Conservation (phyloP, 176 grass and related monocot species). For the Bothriochloa decipiens region DNA sequence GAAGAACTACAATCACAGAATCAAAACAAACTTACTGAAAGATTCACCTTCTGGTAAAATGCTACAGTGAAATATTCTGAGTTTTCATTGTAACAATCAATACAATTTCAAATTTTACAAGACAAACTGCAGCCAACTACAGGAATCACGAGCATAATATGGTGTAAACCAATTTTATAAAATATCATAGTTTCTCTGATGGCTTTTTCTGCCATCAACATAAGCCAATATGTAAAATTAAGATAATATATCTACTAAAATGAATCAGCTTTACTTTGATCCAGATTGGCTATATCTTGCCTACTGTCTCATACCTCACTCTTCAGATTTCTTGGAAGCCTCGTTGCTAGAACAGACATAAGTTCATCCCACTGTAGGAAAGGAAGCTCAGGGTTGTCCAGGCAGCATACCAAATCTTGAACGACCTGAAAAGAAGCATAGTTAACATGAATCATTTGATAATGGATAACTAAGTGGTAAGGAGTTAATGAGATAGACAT, state of each 20-base stretch:
- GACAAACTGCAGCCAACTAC: slow-evolving; percentile 4
- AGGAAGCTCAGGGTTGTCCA: slow-evolving; percentile 84
- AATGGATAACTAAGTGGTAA: slow-evolving; percentile 15
- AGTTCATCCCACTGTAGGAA: slow-evolving; percentile 96
- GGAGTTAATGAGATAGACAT: neutral
- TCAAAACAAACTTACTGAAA: slow-evolving; percentile 20
- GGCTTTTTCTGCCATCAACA: slow-evolving; percentile 18
- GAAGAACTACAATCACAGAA: slow-evolving; percentile 16
- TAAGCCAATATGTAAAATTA: neutral
- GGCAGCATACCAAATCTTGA: slow-evolving; percentile 73
- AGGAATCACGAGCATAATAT: slow-evolving; percentile 4
- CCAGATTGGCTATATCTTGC: slow-evolving; percentile 21
- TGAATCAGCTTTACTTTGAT: neutral
- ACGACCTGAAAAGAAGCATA: slow-evolving; percentile 65
- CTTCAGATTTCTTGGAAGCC: slow-evolving; percentile 80
- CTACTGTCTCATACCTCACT: slow-evolving; percentile 66
- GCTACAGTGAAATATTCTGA: neutral
- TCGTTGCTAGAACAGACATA: slow-evolving; percentile 98
- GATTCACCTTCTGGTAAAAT: neutral
- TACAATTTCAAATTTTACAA: neutral
- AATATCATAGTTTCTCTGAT: neutral
- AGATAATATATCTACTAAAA: slow-evolving; percentile 5
- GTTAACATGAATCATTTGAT: neutral
- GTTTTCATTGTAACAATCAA: slow-evolving; percentile 15
- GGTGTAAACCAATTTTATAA: neutral